Conservation (phyloP, 23 red algal species). For the Gracilaria gracilis region DNA sequence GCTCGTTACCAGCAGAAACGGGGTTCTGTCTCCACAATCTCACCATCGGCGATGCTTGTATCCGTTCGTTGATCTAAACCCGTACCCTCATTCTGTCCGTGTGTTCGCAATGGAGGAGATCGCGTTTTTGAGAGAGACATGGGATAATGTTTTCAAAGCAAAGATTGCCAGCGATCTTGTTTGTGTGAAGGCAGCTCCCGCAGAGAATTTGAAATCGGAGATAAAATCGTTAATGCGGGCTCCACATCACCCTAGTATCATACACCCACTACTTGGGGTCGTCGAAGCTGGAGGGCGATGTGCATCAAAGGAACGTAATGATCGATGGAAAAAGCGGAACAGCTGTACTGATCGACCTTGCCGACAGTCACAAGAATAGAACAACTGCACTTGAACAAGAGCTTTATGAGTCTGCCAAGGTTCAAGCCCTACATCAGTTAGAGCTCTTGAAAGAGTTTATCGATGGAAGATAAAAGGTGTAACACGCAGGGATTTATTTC, state of each 20-base stretch:
- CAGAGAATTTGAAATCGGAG: not conserved
- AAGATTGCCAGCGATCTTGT: conserved; percentile 7
- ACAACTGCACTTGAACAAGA: not conserved
- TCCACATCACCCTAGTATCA: conserved; percentile 22
- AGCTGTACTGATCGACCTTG: conserved; percentile 23
- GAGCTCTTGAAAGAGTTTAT: conserved; percentile 10
- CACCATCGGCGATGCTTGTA: conserved; percentile 16
- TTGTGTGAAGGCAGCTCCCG: conserved; percentile 3
- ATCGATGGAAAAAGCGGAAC: not conserved
- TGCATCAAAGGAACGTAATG: not conserved
- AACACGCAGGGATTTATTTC: too few species aligned
- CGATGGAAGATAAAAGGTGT: too few species aligned
- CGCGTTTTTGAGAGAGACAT: not conserved
- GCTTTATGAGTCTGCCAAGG: not conserved
- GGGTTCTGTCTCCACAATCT: not conserved
- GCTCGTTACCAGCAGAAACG: too few species aligned
- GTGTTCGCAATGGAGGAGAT: conserved; percentile 24
- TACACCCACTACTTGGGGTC: conserved; percentile 12
- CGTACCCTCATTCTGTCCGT: not conserved
- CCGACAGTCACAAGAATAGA: not conserved
- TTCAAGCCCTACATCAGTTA: not conserved
- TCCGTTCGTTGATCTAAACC: not conserved
- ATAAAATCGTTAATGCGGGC: not conserved
- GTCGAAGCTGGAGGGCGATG: conserved; percentile 18
- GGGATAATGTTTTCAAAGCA: conserved; percentile 31